Conservation (phyloP, 2,329 filamentous ascomycete species). For the Ophiosphaerella herpotricha region DNA sequence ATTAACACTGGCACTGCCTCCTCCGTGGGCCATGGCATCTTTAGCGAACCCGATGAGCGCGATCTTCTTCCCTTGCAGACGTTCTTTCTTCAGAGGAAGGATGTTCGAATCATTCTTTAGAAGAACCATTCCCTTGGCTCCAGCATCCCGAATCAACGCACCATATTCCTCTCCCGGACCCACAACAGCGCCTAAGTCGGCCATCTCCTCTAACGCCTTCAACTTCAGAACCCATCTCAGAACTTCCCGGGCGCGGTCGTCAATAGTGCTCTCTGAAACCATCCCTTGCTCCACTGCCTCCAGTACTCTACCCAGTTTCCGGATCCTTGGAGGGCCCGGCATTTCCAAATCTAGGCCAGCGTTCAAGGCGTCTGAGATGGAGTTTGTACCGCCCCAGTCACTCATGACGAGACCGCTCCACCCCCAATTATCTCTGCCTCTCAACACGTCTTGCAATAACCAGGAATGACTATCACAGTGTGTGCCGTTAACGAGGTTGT, state of each 20-base stretch:
- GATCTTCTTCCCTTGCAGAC: constrained; percentile 40
- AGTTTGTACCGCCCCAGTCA: constrained; percentile 30
- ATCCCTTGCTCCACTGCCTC: constrained; percentile 32
- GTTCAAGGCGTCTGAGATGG: constrained; percentile 15
- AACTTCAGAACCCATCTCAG: constrained; percentile 53
- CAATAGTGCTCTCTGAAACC: constrained; percentile 56
- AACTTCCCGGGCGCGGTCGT: constrained; percentile 11
- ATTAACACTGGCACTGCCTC: constrained; percentile 1
- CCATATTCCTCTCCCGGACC: constrained; percentile 52
- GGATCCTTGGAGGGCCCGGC: constrained; percentile 26
- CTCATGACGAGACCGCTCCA: constrained; percentile 49
- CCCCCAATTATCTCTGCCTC: constrained; percentile 44
- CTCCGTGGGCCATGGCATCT: not conserved
- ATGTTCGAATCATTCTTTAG: constrained; percentile 13
- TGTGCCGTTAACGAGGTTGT: constrained; percentile 18
- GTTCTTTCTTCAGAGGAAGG: constrained; percentile 2
- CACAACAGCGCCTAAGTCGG: constrained; percentile 64
- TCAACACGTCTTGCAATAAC: constrained; percentile 52
- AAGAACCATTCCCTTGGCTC: constrained; percentile 6
- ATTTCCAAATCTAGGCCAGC: constrained; percentile 38
- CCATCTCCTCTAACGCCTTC: constrained; percentile 32
- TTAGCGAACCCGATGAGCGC: constrained; percentile 58
- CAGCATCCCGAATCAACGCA: constrained; percentile 1
- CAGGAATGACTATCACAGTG: constrained; percentile 38
- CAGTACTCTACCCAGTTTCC: not conserved